Evolutionary conservation across 2,329 filamentous ascomycete species (phyloP), one percentile per base, ranked within the genome.

Genomic region (Claviceps lovelessii): DNA sequence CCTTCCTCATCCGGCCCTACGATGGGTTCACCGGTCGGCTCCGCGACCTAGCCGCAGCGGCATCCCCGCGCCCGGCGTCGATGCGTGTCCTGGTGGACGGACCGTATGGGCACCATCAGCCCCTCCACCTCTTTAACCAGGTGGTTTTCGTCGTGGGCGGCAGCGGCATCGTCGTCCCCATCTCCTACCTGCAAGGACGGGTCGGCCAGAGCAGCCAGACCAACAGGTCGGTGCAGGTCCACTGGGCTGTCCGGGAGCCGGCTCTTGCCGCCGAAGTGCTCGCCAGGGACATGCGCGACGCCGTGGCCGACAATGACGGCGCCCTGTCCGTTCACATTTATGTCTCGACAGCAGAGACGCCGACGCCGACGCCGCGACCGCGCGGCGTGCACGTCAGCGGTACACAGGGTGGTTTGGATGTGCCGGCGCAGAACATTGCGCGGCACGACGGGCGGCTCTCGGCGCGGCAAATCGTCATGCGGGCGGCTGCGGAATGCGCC

Each of bases 1-100:
- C 67, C 0, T 75, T 76, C 45, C 62, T 76, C n/a, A 71, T 76
- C 47, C 63, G 73, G 0, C 73, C 73, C 0, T 75, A 75, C 56
- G 68, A 73, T 47, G 65, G 72, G 48, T 75, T 75, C 60, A 76
- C 72, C 0, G 59, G 61, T 0, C 63, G 72, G 2, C 65, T 76
- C 0, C 60, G 65, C 35, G 60, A 69, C 5, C 53, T 61, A 5
- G 69, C 70, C 0, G 61, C 61, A 1, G 52, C 57, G 0, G 39
- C 55, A 1, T 63, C 62, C 56, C 63, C 66, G 0, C 58, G 54
- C 3, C 61, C 66, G 0, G 61, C 62, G 0, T 58, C 62, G 0
- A 51, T 73, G 1, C 65, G 67, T 0, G 63, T 76, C 0, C 60
- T 75, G 0, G 65, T 76, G 6, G 73, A 76, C 15, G 73, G 73